phyloP scores from a whole-genome alignment of 2,329 filamentous ascomycete species.

The Boeremia exigua region DNA sequence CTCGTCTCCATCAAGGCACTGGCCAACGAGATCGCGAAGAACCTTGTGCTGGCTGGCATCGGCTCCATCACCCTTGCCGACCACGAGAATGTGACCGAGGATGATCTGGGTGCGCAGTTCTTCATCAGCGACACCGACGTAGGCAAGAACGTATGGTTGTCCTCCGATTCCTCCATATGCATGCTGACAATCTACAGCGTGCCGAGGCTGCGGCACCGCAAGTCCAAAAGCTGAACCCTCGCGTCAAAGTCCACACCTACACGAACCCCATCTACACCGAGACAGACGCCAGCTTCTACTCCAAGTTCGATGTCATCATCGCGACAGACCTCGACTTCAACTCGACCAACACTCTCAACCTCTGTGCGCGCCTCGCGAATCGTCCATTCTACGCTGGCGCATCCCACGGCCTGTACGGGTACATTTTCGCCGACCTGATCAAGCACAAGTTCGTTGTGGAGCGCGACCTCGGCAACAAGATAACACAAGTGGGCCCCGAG shows the following conservation, averaged over 20 bases:
- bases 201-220: constrained; percentile 80
- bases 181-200: constrained; percentile 56
- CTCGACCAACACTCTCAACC: constrained; percentile 80
- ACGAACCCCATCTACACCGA: constrained; percentile 64
- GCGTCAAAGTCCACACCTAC: constrained; percentile 78
- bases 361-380: constrained; percentile 77
- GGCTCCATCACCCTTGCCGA: constrained; percentile 90
- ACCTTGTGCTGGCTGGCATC: constrained; percentile 91
- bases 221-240: constrained; percentile 85
- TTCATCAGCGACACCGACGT: constrained; percentile 76
- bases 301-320: constrained; percentile 82
- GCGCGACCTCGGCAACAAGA: constrained; percentile 78
- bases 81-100: constrained; percentile 73
- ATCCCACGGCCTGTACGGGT: constrained; percentile 90
- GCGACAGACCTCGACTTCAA: constrained; percentile 84
- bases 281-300: constrained; percentile 76
- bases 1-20: constrained; percentile 87
- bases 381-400: constrained; percentile 88
- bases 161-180: background rate
- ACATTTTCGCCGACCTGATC: constrained; percentile 92
- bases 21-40: constrained; percentile 95
- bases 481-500: constrained; percentile 66
- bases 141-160: constrained; percentile 69
- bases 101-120: constrained; percentile 74
- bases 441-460: constrained; percentile 89